Base-by-base conservation (phyloP, 176 grass and related monocot genomes). In the Areca catechu region DNA sequence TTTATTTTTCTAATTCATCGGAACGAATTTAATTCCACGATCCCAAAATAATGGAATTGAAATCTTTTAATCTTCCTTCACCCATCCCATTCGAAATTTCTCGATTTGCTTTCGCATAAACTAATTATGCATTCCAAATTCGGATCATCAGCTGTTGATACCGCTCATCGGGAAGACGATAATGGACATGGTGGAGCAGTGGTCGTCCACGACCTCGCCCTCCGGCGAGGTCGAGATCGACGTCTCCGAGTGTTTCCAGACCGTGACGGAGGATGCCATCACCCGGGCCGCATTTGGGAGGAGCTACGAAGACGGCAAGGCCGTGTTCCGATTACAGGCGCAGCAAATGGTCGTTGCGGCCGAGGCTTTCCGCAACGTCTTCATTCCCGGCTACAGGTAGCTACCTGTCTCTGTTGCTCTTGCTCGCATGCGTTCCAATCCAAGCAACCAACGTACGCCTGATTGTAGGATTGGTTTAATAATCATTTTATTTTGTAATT, bases 361-460 rank as follows among this genome's bases (percentile, higher is more conserved):
- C 22, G 92, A 96, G 68, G 92, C 92, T 0, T 96, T 96, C 50
- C 86, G 86, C 49, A 90, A 90, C 74, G 86, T 96, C 74, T 90
- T 96, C 86, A 91, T 96, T 61, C 92, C 92, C 24, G 92, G 92
- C 56, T 96, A 96, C 83, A 90, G 91, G 91, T 95, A 61, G 37
- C 18, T 17, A 50, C 43, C 20, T 18, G 21, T 22, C 52, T 65
- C 52, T 30, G n/a, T 24, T 58, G 27, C 5, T 29, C n/a, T n/a
- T n/a, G n/a, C n/a, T n/a, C n/a, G n/a, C 5, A 29, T 6, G 5
- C 1, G 1, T 43, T 12, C 34, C 10, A 43, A 37, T 12, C 34
- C 34, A 37, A 37, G 28, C n/a, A n/a, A 24, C 23, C 23, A 24
- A 24, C 28, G 28, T 6, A 30, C 4, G 4, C 30, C 30, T 34